These are phyloP conservation scores for Aspergillus pseudonomiae DNA, from an alignment of 2,329 filamentous ascomycete species.

Conservation along the genomic window DNA sequence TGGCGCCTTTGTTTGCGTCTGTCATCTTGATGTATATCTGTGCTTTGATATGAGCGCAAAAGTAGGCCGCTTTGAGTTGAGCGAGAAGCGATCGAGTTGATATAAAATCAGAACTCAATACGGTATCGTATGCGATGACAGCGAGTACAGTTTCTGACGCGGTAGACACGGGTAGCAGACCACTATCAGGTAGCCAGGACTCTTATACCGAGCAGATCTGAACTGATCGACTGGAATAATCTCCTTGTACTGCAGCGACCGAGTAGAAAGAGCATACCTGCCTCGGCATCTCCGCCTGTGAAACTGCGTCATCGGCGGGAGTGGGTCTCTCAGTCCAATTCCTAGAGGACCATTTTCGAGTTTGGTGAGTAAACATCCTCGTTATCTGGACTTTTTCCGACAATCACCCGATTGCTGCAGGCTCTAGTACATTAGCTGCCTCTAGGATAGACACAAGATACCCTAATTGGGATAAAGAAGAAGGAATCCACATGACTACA, in stretches of 20 bases:
- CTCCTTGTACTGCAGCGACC: neutral
- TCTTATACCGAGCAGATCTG: neutral
- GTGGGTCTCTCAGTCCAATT: neutral
- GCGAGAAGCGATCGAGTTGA: neutral
- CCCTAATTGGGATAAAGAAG: neutral
- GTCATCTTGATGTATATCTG: slow-evolving; percentile 18
- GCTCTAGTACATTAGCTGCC: neutral
- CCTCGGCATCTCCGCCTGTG: slow-evolving; percentile 6
- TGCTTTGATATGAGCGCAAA: neutral
- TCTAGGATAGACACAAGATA: neutral
- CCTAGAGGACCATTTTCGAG: neutral
- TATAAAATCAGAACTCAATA: neutral
- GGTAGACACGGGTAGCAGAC: neutral
- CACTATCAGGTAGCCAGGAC: neutral
- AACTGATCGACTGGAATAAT: neutral
- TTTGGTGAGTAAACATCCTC: neutral
- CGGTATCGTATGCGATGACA: neutral
- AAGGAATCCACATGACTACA: neutral
- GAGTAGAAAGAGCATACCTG: neutral
- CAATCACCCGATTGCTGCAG: neutral
- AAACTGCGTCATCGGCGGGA: slow-evolving; percentile 8
- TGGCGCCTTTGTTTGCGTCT: slow-evolving; percentile 40
- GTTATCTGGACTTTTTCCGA: neutral
- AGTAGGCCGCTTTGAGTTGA: neutral
- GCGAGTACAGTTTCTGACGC: neutral